These are phyloP conservation scores for Backusella mclennaniae DNA, from an alignment of 192 early-diverging fungal species.

Conservation along the genomic window DNA sequence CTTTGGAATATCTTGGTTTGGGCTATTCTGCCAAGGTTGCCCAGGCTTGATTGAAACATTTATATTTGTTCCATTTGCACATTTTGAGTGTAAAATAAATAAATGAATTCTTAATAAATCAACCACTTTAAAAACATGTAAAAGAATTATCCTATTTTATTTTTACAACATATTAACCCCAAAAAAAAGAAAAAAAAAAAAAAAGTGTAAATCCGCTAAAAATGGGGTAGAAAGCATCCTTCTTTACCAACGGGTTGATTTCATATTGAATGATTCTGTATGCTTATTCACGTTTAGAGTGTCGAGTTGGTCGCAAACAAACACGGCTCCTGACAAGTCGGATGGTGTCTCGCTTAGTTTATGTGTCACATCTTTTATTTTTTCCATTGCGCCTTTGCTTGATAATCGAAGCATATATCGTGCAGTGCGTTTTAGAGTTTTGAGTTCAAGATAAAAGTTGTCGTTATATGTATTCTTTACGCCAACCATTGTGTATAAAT, in stretches of 20 bases:
- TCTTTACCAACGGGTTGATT: not conserved
- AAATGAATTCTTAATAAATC: not conserved
- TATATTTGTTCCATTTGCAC: not conserved
- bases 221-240: not conserved
- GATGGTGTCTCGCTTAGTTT: not conserved
- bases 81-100: not conserved
- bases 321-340: not conserved
- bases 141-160: too few species aligned
- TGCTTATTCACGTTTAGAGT: not conserved
- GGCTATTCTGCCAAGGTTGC: conserved; percentile 5
- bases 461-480: not conserved
- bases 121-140: not conserved
- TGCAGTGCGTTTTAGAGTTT: not conserved
- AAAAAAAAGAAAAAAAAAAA: not conserved
- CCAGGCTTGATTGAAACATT: not conserved
- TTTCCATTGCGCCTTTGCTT: not conserved
- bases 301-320: not conserved
- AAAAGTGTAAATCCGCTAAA: not conserved
- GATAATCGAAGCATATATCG: not conserved
- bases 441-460: not conserved
- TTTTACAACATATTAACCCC: not conserved
- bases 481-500: not conserved
- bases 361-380: not conserved
- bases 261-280: not conserved
- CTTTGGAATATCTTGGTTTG: conserved; percentile 24